These are phyloP conservation scores for Cenchrus purpureus DNA, from an alignment of 176 grass and related monocot species.

Conservation along the genomic window DNA sequence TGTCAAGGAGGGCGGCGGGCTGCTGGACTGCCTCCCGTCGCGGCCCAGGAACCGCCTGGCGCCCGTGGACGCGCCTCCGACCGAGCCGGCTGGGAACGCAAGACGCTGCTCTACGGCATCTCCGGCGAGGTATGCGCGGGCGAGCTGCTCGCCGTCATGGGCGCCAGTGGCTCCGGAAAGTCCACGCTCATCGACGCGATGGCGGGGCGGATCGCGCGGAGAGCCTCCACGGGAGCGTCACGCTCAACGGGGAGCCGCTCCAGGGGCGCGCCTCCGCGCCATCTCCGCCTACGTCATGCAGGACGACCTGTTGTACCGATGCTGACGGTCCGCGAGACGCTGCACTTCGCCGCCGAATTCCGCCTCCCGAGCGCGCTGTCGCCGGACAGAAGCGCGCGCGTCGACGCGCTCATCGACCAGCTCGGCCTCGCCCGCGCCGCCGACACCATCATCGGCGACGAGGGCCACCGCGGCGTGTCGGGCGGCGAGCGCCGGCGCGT, in stretches of 20 bases:
- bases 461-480: constrained; percentile 82
- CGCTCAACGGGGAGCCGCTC: no score
- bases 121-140: constrained; percentile 68
- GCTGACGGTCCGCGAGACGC: no score
- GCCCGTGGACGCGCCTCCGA: constrained; percentile 28
- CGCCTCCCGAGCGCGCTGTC: no score
- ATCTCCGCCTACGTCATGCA: no score
- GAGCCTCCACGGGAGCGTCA: constrained; percentile 62
- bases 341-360: no score
- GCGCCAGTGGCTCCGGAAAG: no score
- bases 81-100: neutral
- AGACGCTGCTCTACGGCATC: constrained; percentile 62
- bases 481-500: constrained; percentile 77
- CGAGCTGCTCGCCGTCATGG: constrained; percentile 84
- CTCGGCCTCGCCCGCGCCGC: constrained; percentile 75
- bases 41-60: constrained; percentile 41
- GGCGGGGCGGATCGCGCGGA: constrained; percentile 59
- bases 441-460: constrained; percentile 87
- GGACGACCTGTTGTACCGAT: no score
- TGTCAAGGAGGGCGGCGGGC: constrained; percentile 47
- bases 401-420: constrained; percentile 74
- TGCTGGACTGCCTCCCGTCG: no score
- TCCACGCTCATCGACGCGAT: constrained; percentile 87
- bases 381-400: no score
- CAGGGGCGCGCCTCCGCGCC: no score